Conservation (phyloP, 140 eudicot species). For the Ambrosia hybrid region DNA sequence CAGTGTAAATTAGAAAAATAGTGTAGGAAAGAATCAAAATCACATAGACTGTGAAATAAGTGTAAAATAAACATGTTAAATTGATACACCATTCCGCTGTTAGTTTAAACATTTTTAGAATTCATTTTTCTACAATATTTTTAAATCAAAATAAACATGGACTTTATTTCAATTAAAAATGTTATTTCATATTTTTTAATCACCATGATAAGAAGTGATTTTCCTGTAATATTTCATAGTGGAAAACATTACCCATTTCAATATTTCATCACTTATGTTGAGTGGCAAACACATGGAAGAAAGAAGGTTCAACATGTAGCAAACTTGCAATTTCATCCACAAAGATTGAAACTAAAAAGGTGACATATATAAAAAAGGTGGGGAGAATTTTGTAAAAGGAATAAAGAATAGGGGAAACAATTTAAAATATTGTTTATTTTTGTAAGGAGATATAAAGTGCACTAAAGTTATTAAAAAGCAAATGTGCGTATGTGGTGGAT, state of each 20-base stretch:
- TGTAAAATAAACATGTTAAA: no score
- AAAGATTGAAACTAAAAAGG: conserved; percentile 26
- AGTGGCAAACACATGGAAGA: conserved; percentile 33
- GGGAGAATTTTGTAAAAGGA: conserved; percentile 17
- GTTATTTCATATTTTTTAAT: no score
- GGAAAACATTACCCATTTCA: conserved; percentile 13
- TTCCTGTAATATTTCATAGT: not conserved
- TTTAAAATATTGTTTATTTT: conserved; percentile 21
- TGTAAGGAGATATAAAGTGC: conserved; percentile 34
- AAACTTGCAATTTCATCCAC: conserved; percentile 33
- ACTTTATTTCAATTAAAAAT: no score
- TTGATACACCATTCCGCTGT: no score
- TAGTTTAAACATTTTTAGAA: no score
- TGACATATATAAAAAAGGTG: conserved; percentile 8
- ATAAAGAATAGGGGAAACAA: conserved; percentile 22
- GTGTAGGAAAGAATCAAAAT: not conserved
- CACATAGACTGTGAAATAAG: not conserved
- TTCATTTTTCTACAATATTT: no score
- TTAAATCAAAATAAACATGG: no score
- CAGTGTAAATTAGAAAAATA: not conserved
- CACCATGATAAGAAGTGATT: not conserved
- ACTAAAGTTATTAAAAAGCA: conserved; percentile 37
- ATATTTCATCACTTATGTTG: conserved; percentile 15
- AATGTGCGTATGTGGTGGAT: conserved; percentile 41
- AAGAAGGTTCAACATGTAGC: conserved; percentile 42